Percentiles rank a stretch among this genome's conserved stretches.
Conservation (phyloP, 2,329 filamentous ascomycete species). For the Aspergillus quadricinctus region DNA sequence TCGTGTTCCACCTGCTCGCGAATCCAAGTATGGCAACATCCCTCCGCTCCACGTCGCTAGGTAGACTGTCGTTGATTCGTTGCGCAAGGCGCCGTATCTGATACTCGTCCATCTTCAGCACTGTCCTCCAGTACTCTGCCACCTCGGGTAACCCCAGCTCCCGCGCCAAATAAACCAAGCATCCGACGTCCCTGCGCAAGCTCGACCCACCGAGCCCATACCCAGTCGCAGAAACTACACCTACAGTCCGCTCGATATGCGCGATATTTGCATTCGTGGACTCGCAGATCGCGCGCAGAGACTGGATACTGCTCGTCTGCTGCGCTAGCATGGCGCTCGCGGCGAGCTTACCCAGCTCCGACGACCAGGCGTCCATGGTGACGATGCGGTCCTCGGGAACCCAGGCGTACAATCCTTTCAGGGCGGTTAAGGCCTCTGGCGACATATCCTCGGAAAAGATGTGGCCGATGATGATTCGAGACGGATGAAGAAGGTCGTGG, state of each 20-base stretch:
- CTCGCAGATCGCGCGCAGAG: slow-evolving; percentile 11
- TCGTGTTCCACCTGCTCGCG: neutral
- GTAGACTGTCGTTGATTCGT: neutral
- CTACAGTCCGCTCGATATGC: slow-evolving; percentile 9
- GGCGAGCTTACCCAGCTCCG: slow-evolving; percentile 12
- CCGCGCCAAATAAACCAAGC: slow-evolving; percentile 14
- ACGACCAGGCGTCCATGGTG: slow-evolving; percentile 19
- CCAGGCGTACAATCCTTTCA: slow-evolving; percentile 17
- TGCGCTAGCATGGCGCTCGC: slow-evolving; percentile 13
- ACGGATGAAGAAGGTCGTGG: slow-evolving; percentile 10
- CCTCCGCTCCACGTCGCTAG: neutral
- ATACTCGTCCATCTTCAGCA: slow-evolving; percentile 13
- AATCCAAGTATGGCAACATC: slow-evolving; percentile 9
- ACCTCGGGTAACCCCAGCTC: slow-evolving; percentile 15
- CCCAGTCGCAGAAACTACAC: slow-evolving; percentile 2
- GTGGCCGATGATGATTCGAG: slow-evolving; percentile 17
- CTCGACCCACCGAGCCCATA: slow-evolving; percentile 1
- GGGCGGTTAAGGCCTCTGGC: slow-evolving; percentile 6
- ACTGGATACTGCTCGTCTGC: slow-evolving; percentile 11
- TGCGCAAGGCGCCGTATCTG: slow-evolving; percentile 1
- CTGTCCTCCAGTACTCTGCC: slow-evolving; percentile 14
- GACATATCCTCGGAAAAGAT: slow-evolving; percentile 14
- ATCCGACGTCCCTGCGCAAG: slow-evolving; percentile 11
- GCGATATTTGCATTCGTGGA: slow-evolving; percentile 11
- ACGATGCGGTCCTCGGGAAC: slow-evolving; percentile 15